Base-by-base conservation (phyloP, 108 stramenopile genomes). In the Nannochloropsis gaditana region DNA sequence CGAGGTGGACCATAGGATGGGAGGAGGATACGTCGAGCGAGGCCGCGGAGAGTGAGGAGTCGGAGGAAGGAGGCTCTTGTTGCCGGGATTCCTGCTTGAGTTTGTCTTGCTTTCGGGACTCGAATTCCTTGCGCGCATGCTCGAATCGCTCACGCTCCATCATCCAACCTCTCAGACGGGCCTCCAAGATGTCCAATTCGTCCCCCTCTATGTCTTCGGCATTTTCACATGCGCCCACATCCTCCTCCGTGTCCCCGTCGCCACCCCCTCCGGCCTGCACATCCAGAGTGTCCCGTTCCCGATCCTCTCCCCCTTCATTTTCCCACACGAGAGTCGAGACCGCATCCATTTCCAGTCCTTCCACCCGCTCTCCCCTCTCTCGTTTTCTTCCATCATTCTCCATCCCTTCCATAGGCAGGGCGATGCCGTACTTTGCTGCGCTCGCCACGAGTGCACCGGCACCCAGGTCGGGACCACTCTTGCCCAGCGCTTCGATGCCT, bases 61-160 rank as follows among this genome's bases (percentile, higher is more conserved):
- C 31, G 31, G 31, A 31, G 31, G 31, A 31, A 31, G 31, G 31
- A 31, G 31, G 47, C 15, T 50, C 11, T 50, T 50, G 47, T 50
- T 50, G 47, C 47, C 15, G 47, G 11, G 0, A 15, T 15, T 50
- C 11, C 47, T 50, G 47, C 47, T 50, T 10, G 15, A 11, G 11
- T 50, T 50, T 15, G 10, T 50, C 47, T 73, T 73, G 59, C 31
- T 31, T 31, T 31, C 15, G 59, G 4, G 4, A 15, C 59, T 73
- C 59, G 15, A 6, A 15, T 73, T 73, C 59, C 59, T n/a, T n/a
- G n/a, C 59, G 59, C 59, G 59, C 59, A n/a, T 73, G 59, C 59
- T 73, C 59, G n/a, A 73, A 73, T 73, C 59, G 59, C 8, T 73
- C 59, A 73, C 59, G 59, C 6, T 73, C 59, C 59, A 73, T 73